Conservation (phyloP, 805 yeast species). For the Candida peoriensis region DNA sequence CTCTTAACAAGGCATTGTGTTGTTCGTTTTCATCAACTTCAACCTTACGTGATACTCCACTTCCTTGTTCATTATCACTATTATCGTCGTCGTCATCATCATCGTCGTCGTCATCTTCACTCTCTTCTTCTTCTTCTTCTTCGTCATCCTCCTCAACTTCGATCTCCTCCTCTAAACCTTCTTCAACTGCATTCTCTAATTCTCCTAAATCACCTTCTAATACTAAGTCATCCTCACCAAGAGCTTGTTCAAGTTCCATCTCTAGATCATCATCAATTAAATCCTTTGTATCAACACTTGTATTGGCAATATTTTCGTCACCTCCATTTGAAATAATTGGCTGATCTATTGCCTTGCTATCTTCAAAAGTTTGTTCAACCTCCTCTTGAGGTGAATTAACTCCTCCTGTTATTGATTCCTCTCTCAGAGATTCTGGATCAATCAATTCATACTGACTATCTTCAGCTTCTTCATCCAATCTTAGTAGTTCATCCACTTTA, state of each 20-base stretch:
- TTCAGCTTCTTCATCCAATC: slow-evolving; percentile 79
- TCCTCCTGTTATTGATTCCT: slow-evolving; percentile 16
- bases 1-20: slow-evolving; percentile 70
- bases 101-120: slow-evolving; percentile 38
- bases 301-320: too few relatives aligned
- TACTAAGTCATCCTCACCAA: slow-evolving; percentile 25
- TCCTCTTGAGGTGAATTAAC: slow-evolving; percentile 16
- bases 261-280: slow-evolving; percentile 38
- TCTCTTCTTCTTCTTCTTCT: slow-evolving; percentile 29
- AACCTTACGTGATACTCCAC: slow-evolving; percentile 43
- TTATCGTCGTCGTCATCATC: slow-evolving; percentile 51
- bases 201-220: slow-evolving; percentile 24
- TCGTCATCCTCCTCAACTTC: slow-evolving; percentile 31
- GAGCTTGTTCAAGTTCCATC: slow-evolving; percentile 52
- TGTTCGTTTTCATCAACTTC: slow-evolving; percentile 54
- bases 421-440: slow-evolving; percentile 40
- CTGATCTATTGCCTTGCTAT: slow-evolving; percentile 8
- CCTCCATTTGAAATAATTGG: too few relatives aligned
- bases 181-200: slow-evolving; percentile 17
- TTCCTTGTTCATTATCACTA: slow-evolving; percentile 49
- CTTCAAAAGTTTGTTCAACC: slow-evolving; percentile 3
- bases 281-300: not conserved
- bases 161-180: slow-evolving; percentile 23
- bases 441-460: slow-evolving; percentile 72
- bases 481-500: slow-evolving; percentile 69